Evolutionary conservation across 1,139 yeast species (phyloP).

Genomic region (Diutina pseudorugosa): DNA sequence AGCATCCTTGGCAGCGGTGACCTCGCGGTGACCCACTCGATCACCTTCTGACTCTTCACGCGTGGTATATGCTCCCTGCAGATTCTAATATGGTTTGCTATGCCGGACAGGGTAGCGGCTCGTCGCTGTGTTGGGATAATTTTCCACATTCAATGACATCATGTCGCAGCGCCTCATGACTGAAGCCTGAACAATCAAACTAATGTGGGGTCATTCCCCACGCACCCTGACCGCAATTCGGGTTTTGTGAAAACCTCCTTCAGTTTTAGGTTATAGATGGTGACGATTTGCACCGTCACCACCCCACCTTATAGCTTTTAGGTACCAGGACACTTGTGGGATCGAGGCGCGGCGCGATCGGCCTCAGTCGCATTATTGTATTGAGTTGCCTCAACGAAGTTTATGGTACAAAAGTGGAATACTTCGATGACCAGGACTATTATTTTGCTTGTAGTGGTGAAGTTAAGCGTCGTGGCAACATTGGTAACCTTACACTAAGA

Average conservation of each 20-base stretch:
- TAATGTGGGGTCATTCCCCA: neutral
- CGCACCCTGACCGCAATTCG: neutral
- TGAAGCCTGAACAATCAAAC: neutral
- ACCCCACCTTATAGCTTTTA: neutral
- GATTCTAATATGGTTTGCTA: neutral
- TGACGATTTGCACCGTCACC: neutral
- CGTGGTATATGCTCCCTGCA: neutral
- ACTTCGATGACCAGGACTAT: too few species aligned
- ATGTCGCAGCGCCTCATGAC: neutral
- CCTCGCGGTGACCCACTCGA: neutral
- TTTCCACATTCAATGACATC: neutral
- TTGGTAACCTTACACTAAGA: neutral
- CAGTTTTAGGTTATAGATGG: neutral
- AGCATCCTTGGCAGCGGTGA: neutral
- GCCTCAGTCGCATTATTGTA: neutral
- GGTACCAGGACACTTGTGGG: neutral
- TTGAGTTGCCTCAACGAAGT: neutral
- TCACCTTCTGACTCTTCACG: neutral
- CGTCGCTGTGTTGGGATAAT: neutral
- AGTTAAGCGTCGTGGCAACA: too few species aligned
- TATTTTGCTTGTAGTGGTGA: too few species aligned
- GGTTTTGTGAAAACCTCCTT: neutral
- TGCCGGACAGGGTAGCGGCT: neutral
- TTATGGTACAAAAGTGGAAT: too few species aligned
- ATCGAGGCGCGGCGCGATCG: neutral